These are phyloP conservation scores for Monosporascus sp. DNA, from an alignment of 2,329 filamentous ascomycete genomes.

Conservation along the genomic window DNA sequence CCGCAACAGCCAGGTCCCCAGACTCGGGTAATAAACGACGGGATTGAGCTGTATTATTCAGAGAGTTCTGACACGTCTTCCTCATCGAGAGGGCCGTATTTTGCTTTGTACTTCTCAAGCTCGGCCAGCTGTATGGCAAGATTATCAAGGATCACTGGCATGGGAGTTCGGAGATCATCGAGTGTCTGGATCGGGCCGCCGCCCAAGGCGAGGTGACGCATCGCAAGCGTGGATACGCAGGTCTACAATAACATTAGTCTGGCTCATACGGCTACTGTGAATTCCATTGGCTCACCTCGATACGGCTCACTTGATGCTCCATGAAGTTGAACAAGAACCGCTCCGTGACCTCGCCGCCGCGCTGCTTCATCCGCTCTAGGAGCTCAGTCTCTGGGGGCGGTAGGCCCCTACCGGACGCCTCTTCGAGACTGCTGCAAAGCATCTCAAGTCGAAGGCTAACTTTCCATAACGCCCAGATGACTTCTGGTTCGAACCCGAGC, in stretches of 20 bases:
- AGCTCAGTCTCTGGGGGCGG: conserved; percentile 79
- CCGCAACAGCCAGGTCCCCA: no score
- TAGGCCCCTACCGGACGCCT: conserved; percentile 55
- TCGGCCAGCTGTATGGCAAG: conserved; percentile 59
- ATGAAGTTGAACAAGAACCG: conserved; percentile 82
- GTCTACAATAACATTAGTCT: conserved; percentile 47
- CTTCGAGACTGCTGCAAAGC: conserved; percentile 85
- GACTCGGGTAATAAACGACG: no score
- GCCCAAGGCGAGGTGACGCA: conserved; percentile 75
- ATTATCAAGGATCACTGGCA: conserved; percentile 62
- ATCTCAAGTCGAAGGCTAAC: conserved; percentile 87
- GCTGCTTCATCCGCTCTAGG: conserved; percentile 60
- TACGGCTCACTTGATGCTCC: conserved; percentile 90
- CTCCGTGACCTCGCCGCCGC: conserved; percentile 83
- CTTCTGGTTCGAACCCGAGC: conserved; percentile 71
- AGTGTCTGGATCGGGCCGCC: conserved; percentile 57
- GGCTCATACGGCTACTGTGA: not conserved
- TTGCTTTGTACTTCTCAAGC: conserved; percentile 54
- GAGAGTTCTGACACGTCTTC: conserved; percentile 3
- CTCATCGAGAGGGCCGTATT: conserved; percentile 40
- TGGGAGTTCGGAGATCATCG: conserved; percentile 70
- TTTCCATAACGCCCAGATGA: conserved; percentile 86
- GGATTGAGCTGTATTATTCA: no score
- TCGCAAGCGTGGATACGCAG: conserved; percentile 70
- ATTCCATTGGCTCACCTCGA: conserved; percentile 64